Evolutionary conservation across 805 yeast species (phyloP).

Genomic region (Barnettozyma pratensis): DNA sequence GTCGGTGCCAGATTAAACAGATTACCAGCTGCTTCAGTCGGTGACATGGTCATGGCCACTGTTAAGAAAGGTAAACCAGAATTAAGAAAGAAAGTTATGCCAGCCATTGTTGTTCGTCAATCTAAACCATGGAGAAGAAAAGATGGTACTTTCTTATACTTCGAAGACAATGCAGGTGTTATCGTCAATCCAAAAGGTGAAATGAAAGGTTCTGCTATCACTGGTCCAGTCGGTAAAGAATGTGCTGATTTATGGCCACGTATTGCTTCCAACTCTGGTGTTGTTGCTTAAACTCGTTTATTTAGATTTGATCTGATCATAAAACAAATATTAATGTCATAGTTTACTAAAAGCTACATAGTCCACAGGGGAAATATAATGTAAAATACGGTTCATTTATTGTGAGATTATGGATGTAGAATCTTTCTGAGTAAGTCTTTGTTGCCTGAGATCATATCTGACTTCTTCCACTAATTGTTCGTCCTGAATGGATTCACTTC

Average conservation of each 20-base stretch:
- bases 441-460: not conserved
- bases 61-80: conserved; percentile 99
- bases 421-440: not conserved
- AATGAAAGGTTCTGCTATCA: conserved; percentile 99
- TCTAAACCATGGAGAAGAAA: conserved; percentile 99
- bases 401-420: not conserved
- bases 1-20: conserved; percentile 99
- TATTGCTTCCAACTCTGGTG: conserved; percentile 99
- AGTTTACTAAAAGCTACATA: conserved; percentile 16
- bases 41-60: conserved; percentile 99
- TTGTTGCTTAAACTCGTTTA: conserved; percentile 83
- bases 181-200: conserved; percentile 99
- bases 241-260: conserved; percentile 99
- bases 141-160: conserved; percentile 99
- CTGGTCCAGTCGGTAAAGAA: conserved; percentile 99
- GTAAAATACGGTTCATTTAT: conserved; percentile 19
- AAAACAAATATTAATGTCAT: conserved; percentile 25
- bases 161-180: conserved; percentile 99
- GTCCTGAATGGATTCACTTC: too few species aligned
- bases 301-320: conserved; percentile 43
- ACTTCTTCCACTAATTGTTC: too few species aligned
- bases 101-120: conserved; percentile 99
- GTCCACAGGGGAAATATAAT: conserved; percentile 18
- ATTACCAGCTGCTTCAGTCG: conserved; percentile 99
- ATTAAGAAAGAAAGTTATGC: conserved; percentile 99